Evolutionary conservation across 495 filamentous ascomycete species (phyloP), one percentile per base, ranked within the genome.

Genomic region (Aspergillus wentii): DNA sequence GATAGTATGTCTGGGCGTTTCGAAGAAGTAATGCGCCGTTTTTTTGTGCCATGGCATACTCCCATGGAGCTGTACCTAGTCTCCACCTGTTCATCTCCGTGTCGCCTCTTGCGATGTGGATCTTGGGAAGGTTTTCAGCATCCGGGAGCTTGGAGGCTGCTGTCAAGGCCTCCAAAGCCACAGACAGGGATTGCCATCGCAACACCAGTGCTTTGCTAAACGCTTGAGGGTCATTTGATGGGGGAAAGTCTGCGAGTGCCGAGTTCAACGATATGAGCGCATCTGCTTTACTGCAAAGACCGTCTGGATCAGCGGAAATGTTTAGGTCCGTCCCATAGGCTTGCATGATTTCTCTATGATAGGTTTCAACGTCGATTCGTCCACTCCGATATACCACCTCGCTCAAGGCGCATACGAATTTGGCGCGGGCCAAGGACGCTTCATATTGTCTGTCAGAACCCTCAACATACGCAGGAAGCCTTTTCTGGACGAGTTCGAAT

Each of bases 1-100:
- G 66, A 48, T 82, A 86, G 44, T 76, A 85, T 8, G 78, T 75
- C 21, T 73, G 73, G 3, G 82, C 79, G 46, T 86, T 86, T 25
- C 68, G 69, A 15, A 82, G 41, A 29, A 85, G 64, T 11, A 64
- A 69, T 1, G 49, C 48, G 18, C 56, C 61, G 39, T 73, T 70
- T 36, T 74, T 70, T 35, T 62, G 53, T 4, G 75, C 71, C 35
- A 68, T 52, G 20, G 52, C 42, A 38, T 71, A 59, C 32, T 67
- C 62, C 53, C 61, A 61, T 2, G 73, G 73, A 4, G 60, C 46
- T 21, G 62, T 46, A n/a, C 74, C 73, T 15, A 84, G 54, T 16
- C 69, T 64, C 54, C 66, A 74, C 19, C 82, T 69, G 21, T 73
- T 57, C 44, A 86, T 62, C 39, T 85, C 81, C 14, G 62, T 61